These are phyloP conservation scores for Peronospora destructor DNA, from an alignment of 352 stramenopile species.

Conservation along the genomic window DNA sequence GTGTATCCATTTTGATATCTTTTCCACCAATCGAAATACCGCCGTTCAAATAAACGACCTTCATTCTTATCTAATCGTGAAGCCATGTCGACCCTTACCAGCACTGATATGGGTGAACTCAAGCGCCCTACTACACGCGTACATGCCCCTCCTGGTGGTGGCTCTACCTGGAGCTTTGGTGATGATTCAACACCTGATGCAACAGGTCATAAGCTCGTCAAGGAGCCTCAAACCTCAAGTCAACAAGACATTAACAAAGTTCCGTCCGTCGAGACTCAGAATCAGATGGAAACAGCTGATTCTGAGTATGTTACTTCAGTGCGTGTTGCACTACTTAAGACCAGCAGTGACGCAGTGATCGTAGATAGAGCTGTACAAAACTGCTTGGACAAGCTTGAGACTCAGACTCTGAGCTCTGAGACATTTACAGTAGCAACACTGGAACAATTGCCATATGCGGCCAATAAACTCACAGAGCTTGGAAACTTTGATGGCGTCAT, in stretches of 20 bases:
- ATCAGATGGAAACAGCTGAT: constrained; percentile 24
- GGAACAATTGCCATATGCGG: constrained; percentile 72
- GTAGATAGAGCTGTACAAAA: constrained; percentile 64
- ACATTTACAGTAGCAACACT: constrained; percentile 64
- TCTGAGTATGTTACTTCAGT: constrained; percentile 23
- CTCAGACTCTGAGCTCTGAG: constrained; percentile 33
- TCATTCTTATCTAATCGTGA: not conserved
- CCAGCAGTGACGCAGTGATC: constrained; percentile 56
- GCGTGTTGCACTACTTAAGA: constrained; percentile 74
- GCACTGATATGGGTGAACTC: constrained; percentile 73
- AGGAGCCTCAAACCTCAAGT: constrained; percentile 10
- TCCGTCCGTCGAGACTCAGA: constrained; percentile 13
- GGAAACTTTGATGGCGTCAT: constrained; percentile 71
- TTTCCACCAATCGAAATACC: constrained; percentile 13
- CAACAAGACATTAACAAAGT: constrained; percentile 15
- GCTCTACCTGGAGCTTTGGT: constrained; percentile 70
- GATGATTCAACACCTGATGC: constrained; percentile 22
- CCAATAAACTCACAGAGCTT: constrained; percentile 69
- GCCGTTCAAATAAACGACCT: not conserved
- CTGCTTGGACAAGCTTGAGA: constrained; percentile 33
- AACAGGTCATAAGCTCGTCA: constrained; percentile 22
- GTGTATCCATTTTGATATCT: constrained; percentile 2
- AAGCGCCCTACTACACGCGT: constrained; percentile 76
- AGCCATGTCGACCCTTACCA: constrained; percentile 80
- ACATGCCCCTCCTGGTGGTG: constrained; percentile 65